Base-by-base conservation (phyloP, 805 yeast species). In the Zygoascus bituminiphila region DNA sequence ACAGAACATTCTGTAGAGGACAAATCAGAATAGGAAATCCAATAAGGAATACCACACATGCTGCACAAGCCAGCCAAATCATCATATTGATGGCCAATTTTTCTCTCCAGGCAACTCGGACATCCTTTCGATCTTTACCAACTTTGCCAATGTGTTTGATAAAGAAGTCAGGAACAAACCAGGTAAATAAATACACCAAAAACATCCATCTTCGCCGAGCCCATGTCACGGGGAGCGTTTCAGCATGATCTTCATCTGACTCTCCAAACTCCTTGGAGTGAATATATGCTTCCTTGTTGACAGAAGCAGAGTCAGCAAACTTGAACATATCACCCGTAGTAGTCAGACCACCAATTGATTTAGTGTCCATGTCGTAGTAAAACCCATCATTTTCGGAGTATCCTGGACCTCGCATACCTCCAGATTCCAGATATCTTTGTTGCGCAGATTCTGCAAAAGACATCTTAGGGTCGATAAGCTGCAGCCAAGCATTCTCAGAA, bases 81-180 rank as follows among this genome's bases (percentile, higher is more conserved):
- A 69, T 59, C 53, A 69, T 14, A 44, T 69, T 69, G 55, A 69
- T 70, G 7, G 73, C 70, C 20, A 69, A 51, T 55, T 69, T 69
- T 46, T 69, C 73, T 19, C 72, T 56, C 73, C 73, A 69, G 1
- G 73, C 73, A 8, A 64, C 50, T 15, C 71, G 66, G 6, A 68
- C 59, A 48, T 68, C 68, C 37, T 60, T 60, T 37, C 68, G 54
- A 35, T 60, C 60, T 38, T 68, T 53, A 2, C 60, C 56, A 55
- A 67, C 62, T 12, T 57, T 42, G 2, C 69, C 68, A 20, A 65
- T n/a, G 12, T 42, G 38, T 48, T 51, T 50, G 49, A 69, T 61
- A 38, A 63, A 54, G 5, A 49, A 43, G 9, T 70, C 70, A 4
- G 73, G 73, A n/a, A 66, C 53, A 67, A 68, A 69, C 65, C 66